Percentiles rank a stretch among this genome's conserved stretches.
Conservation (phyloP, 441 rosid species). For the Flueggea neowawraea region DNA sequence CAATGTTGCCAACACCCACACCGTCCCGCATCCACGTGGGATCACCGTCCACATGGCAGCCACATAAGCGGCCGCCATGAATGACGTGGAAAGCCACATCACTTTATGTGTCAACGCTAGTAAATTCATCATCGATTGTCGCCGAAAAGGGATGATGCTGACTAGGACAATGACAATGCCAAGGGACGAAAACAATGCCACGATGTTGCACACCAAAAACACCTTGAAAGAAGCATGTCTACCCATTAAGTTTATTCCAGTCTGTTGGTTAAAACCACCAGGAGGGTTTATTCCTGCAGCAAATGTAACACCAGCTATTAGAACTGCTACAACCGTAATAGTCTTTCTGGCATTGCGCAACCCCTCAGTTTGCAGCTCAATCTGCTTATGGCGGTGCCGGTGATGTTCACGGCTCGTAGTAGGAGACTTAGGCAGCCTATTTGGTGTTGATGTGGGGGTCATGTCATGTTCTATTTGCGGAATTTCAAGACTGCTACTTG, state of each 20-base stretch:
- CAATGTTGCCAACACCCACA: slow-evolving; percentile 35
- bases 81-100: slow-evolving; percentile 53
- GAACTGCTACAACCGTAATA: slow-evolving; percentile 43
- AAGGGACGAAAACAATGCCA: slow-evolving; percentile 47
- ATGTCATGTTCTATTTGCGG: slow-evolving; percentile 9
- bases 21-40: slow-evolving; percentile 28
- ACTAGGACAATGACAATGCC: slow-evolving; percentile 43
- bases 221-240: slow-evolving; percentile 36
- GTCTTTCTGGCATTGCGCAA: slow-evolving; percentile 55
- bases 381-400: slow-evolving; percentile 24
- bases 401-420: slow-evolving; percentile 1
- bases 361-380: slow-evolving; percentile 42
- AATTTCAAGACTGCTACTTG: slow-evolving; percentile 17
- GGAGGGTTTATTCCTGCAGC: slow-evolving; percentile 67
- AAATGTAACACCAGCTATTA: slow-evolving; percentile 53
- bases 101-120: slow-evolving; percentile 42
- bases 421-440: slow-evolving; percentile 11
- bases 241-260: slow-evolving; percentile 29
- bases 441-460: slow-evolving; percentile 4
- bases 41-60: slow-evolving; percentile 48
- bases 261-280: slow-evolving; percentile 35
- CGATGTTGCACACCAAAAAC: slow-evolving; percentile 45
- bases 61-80: slow-evolving; percentile 46
- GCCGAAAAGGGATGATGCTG: slow-evolving; percentile 49
- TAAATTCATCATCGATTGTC: slow-evolving; percentile 41